Conservation (phyloP, 139 green algal genomes). For the Chlamydomonas urium region DNA sequence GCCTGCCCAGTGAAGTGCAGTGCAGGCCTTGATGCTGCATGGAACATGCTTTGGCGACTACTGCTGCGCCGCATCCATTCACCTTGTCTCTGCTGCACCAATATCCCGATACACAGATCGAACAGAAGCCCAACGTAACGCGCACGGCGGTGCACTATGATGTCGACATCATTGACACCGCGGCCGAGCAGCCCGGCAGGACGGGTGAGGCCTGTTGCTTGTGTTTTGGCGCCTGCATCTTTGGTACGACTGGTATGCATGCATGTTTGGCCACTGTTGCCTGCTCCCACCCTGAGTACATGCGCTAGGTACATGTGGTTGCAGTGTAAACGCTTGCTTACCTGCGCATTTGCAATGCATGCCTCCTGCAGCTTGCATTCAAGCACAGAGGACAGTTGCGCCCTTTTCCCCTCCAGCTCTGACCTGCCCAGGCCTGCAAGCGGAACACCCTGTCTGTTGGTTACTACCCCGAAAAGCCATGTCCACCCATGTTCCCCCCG, state of each 20-base stretch:
- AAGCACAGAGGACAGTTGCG: not conserved
- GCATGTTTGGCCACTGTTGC: not conserved
- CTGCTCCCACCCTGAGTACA: not conserved
- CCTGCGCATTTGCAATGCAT: not conserved
- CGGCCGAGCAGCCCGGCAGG: not conserved
- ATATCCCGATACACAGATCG: no score
- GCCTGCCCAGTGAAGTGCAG: no score
- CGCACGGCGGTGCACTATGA: constrained; percentile 18
- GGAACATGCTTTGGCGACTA: no score
- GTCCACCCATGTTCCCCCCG: not conserved
- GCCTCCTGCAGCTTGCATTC: not conserved
- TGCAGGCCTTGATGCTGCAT: no score
- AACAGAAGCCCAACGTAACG: not conserved
- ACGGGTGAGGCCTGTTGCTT: no score
- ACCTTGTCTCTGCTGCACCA: no score
- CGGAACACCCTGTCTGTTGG: no score
- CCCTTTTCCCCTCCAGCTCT: not conserved
- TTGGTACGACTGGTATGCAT: not conserved
- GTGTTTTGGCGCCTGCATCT: no score
- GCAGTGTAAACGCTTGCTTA: not conserved
- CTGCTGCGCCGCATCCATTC: no score
- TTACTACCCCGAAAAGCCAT: no score
- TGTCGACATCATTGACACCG: constrained; percentile 16
- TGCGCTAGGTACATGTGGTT: not conserved
- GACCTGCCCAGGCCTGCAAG: not conserved